phyloP scores from a whole-genome alignment of 192 early-diverging fungal species.

The Backusella sp. region DNA sequence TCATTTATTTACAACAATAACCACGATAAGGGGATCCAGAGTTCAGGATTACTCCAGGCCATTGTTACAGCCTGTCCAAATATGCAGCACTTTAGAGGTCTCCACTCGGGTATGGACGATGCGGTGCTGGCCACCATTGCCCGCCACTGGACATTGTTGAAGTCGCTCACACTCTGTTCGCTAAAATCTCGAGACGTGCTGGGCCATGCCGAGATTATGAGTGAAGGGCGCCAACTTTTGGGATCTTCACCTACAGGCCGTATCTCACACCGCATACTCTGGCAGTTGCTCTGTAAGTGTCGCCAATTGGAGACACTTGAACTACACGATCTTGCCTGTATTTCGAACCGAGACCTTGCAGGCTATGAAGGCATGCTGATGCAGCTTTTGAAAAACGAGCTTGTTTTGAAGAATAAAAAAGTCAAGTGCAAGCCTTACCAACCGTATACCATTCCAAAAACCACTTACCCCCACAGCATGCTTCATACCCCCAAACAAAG shows the following conservation, averaged over 20 bases:
- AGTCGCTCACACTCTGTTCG: slow-evolving; percentile 31
- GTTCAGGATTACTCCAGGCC: slow-evolving; percentile 36
- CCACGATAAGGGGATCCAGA: slow-evolving; percentile 36
- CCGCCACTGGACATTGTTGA: slow-evolving; percentile 41
- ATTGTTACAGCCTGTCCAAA: slow-evolving; percentile 45
- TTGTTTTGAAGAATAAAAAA: not conserved
- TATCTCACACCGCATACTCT: slow-evolving; percentile 9
- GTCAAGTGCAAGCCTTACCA: not conserved
- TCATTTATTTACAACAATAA: slow-evolving; percentile 39
- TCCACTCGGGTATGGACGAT: slow-evolving; percentile 44
- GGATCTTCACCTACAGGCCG: slow-evolving; percentile 10
- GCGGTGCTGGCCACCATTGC: slow-evolving; percentile 38
- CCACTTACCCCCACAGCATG: not conserved
- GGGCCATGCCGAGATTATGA: slow-evolving; percentile 6
- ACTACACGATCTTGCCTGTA: slow-evolving; percentile 41
- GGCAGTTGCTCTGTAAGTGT: slow-evolving; percentile 29
- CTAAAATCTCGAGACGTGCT: slow-evolving; percentile 7
- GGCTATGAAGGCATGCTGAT: not conserved
- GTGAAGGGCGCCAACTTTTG: slow-evolving; percentile 8
- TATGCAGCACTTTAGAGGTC: slow-evolving; percentile 41
- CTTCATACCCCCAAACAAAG: not conserved
- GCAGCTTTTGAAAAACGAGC: not conserved
- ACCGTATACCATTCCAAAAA: slow-evolving; percentile 18
- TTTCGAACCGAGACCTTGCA: slow-evolving; percentile 31
- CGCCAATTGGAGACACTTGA: slow-evolving; percentile 40